Conservation (phyloP, 169 alveolate species). For the Plasmodium yoelii region DNA sequence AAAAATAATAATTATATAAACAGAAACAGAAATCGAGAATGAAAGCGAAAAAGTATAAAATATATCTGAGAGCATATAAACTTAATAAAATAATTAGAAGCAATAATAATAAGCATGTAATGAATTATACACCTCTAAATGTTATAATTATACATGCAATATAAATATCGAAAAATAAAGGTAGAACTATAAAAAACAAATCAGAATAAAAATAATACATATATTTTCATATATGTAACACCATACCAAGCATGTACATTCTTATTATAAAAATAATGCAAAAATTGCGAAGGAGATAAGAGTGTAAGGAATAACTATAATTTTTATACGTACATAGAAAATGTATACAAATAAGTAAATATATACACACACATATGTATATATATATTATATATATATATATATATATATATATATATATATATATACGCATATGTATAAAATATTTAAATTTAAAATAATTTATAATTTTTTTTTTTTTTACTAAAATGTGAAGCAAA, state of each 20-base stretch:
- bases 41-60: background rate
- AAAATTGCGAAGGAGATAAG: background rate
- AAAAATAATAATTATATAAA: conserved; percentile 15
- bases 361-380: background rate
- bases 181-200: background rate
- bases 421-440: conserved; percentile 8
- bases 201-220: too few species aligned
- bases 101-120: background rate
- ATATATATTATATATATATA: background rate
- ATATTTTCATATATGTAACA: too few species aligned
- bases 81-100: background rate
- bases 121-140: background rate
- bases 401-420: background rate
- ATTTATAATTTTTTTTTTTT: conserved; percentile 2
- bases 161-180: background rate
- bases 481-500: too few species aligned
- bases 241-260: too few species aligned
- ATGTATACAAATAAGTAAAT: background rate
- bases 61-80: background rate
- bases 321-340: background rate
- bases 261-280: too few species aligned
- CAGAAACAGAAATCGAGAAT: background rate
- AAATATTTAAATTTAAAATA: conserved; percentile 57
- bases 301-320: background rate
- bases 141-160: background rate